Percentiles rank a stretch among this genome's conserved stretches.
phyloP scores from a whole-genome alignment of 2,329 filamentous ascomycete species.

The Verticillium longisporum region DNA sequence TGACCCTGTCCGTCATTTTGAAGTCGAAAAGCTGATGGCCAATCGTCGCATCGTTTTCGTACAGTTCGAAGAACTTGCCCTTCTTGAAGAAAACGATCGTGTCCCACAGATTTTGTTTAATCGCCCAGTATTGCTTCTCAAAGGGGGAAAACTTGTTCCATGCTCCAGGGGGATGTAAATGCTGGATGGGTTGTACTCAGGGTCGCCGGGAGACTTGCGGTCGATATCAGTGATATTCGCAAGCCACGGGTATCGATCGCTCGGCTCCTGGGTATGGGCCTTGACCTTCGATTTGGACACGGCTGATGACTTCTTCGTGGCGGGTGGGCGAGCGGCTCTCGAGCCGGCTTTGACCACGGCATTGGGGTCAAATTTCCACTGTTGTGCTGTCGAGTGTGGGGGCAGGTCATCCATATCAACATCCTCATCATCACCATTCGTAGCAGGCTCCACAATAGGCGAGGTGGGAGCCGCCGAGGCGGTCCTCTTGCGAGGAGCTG shows the following conservation, averaged over 20 bases:
- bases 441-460: conserved; percentile 28
- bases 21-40: conserved; percentile 96
- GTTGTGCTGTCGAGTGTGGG: conserved; percentile 65
- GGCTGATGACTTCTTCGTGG: conserved; percentile 5
- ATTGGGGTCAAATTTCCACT: conserved; percentile 66
- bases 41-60: conserved; percentile 94
- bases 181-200: conserved; percentile 85
- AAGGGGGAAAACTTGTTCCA: conserved; percentile 86
- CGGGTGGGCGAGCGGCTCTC: conserved; percentile 8
- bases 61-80: conserved; percentile 97
- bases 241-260: conserved; percentile 84
- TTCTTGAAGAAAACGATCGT: conserved; percentile 99
- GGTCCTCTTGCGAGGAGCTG: conserved; percentile 55
- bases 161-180: conserved; percentile 82
- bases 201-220: conserved; percentile 66
- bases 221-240: conserved; percentile 82
- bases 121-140: conserved; percentile 98
- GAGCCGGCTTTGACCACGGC: conserved; percentile 27
- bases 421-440: conserved; percentile 45
- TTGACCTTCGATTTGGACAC: conserved; percentile 48
- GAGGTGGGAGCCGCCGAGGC: conserved; percentile 29
- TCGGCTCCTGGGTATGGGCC: conserved; percentile 74
- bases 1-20: conserved; percentile 95
- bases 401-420: conserved; percentile 48
- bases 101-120: conserved; percentile 96